Base-by-base conservation (phyloP, 1,139 yeast genomes). In the Kluyveromyces sp. region DNA sequence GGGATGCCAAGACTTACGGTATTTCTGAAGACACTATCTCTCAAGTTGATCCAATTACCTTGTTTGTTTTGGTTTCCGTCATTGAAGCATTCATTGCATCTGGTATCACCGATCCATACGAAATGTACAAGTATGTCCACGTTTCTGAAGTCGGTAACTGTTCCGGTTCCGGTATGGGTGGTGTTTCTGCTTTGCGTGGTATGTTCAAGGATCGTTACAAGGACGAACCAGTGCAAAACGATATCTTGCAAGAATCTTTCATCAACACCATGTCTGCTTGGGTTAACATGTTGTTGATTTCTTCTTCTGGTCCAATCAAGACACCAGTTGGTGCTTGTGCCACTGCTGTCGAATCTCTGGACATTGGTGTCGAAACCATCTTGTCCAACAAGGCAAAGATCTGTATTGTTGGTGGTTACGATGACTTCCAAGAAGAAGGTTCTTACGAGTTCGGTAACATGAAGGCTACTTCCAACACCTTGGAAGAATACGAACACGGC, bases 241-340 rank as follows among this genome's bases (percentile, higher is more conserved):
- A 92, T 71, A 84, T 92, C 59, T 76, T 92, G 61, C 98, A 90
- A 73, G 98, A 92, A 71, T 90, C 98, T 49, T 92, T 92, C 72
- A 89, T 94, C 73, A 92, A 92, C 77, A 92, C 98, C 50, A 92
- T 92, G 97, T 79, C 96, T 57, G 98, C 98, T 53, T 92, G 98
- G 98, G 96, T 92, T 57, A 92, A 92, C 66, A 92, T 92, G 98
- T 78, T 92, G 75, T 76, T 92, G 67, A 75, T 92, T 55, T 90
- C 97, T 27, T 84, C 97, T n/a, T 87, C 97, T 51, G 98, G 98
- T 72, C 98, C 98, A 53, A 89, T 90, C 68, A 90, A 90, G 78
- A 92, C 98, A 31, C 97, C 98, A 48, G 98, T 92, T 50, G 98
- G 96, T 74, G 98, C 98, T 42, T 92, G 98, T 77, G 98, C 98